A percentile compares a stretch with the other conserved stretches of the same genome.
phyloP scores from a whole-genome alignment of 2,329 filamentous ascomycete genomes.

The Colletotrichum cereale region DNA sequence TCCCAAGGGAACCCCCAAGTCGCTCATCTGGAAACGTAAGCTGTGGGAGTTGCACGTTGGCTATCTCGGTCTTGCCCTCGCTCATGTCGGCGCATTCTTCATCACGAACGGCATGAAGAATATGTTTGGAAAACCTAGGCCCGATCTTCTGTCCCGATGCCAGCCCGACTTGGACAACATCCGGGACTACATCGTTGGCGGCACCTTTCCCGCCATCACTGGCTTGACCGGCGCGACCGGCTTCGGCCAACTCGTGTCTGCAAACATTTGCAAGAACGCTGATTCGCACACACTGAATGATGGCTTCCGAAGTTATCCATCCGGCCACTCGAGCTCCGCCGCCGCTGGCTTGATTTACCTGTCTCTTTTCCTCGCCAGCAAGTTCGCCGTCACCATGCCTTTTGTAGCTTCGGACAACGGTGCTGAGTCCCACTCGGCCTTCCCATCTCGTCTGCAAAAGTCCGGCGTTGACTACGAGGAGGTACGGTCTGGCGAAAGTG shows the following conservation, averaged over 20 bases:
- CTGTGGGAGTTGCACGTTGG: conserved; percentile 92
- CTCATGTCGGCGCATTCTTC: conserved; percentile 79
- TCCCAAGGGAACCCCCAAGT: conserved; percentile 70
- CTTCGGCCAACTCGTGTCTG: conserved; percentile 73
- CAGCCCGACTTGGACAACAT: conserved; percentile 77
- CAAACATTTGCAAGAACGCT: conserved; percentile 78
- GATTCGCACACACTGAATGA: conserved; percentile 75
- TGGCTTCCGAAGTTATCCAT: conserved; percentile 83
- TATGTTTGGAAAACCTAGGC: conserved; percentile 76
- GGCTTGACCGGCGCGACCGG: conserved; percentile 59
- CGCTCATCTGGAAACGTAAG: conserved; percentile 82
- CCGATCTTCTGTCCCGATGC: conserved; percentile 86
- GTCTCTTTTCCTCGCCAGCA: conserved; percentile 87
- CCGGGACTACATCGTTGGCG: conserved; percentile 72
- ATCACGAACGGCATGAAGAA: conserved; percentile 91
- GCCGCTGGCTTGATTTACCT: conserved; percentile 88
- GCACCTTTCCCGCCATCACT: conserved; percentile 46
- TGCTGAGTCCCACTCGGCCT: conserved; percentile 70
- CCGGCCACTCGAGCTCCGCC: conserved; percentile 71
- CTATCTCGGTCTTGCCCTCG: conserved; percentile 83
- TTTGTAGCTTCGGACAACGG: conserved; percentile 70
- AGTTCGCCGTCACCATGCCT: conserved; percentile 81
- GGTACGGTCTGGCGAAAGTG: conserved; percentile 31
- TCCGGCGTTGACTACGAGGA: conserved; percentile 54
- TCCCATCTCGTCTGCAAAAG: conserved; percentile 76